Evolutionary conservation across 192 early-diverging fungal species (phyloP).

Genomic region (Endogone sp.): DNA sequence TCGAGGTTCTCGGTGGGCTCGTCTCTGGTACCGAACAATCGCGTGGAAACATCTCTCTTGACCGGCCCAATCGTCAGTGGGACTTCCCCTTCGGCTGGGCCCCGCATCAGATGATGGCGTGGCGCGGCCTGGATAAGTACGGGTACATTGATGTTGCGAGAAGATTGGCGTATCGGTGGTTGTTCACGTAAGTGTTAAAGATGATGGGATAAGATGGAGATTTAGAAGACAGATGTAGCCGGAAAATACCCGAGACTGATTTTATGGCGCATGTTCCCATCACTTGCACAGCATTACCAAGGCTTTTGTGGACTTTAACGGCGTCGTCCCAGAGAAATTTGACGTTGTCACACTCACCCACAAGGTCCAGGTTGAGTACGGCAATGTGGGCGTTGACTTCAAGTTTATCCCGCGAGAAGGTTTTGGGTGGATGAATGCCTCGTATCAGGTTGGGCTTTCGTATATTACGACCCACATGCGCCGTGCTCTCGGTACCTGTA

Average conservation of each 20-base stretch:
- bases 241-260: too few species aligned
- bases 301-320: constrained; percentile 93
- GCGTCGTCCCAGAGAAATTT: constrained; percentile 96
- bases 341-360: constrained; percentile 92
- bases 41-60: constrained; percentile 72
- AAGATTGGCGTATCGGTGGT: constrained; percentile 88
- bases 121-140: constrained; percentile 85
- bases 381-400: constrained; percentile 92
- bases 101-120: constrained; percentile 96
- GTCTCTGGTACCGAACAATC: constrained; percentile 90
- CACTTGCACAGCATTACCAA: constrained; percentile 62
- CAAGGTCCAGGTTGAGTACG: constrained; percentile 90
- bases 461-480: constrained; percentile 69
- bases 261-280: not conserved
- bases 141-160: constrained; percentile 65
- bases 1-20: constrained; percentile 88
- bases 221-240: too few species aligned
- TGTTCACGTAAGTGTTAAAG: constrained; percentile 65
- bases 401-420: constrained; percentile 92
- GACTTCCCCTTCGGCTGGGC: constrained; percentile 95
- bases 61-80: constrained; percentile 95
- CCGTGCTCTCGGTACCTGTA: constrained; percentile 74
- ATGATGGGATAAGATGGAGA: too few species aligned
- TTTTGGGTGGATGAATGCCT: constrained; percentile 99
- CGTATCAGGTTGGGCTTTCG: constrained; percentile 76